These are phyloP conservation scores for Gonapodya sp. DNA, from an alignment of 192 early-diverging fungal species.

Conservation along the genomic window DNA sequence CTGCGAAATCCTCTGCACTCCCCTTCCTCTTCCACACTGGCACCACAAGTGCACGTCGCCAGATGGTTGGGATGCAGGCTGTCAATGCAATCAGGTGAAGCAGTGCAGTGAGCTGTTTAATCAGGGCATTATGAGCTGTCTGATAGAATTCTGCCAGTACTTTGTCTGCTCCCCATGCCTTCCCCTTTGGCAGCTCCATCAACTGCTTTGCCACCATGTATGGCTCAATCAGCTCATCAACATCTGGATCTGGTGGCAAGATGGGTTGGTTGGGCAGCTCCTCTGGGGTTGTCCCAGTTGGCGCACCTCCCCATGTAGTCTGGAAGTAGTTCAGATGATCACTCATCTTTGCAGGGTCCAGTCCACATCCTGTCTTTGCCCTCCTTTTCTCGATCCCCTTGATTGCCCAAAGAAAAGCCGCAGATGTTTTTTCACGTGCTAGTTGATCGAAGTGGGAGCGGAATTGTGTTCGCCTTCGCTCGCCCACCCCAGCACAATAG, in stretches of 20 bases:
- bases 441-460: background rate
- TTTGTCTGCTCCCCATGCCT: background rate
- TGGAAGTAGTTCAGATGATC: background rate
- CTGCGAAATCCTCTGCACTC: background rate
- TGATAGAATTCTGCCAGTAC: background rate
- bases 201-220: background rate
- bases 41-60: background rate
- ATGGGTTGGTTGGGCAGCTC: background rate
- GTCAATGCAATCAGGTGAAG: background rate
- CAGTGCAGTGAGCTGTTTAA: background rate
- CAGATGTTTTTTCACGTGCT: background rate
- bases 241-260: background rate
- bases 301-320: background rate
- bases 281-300: background rate
- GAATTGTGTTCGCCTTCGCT: background rate
- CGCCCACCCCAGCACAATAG: background rate
- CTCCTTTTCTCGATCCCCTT: background rate
- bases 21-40: background rate
- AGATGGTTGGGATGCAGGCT: background rate
- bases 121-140: background rate
- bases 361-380: background rate
- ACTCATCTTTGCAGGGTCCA: background rate
- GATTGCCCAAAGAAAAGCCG: background rate
- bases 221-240: background rate
- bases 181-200: background rate